phyloP scores from a whole-genome alignment of 257 asterid genomes.

The Dorcoceras hygrometricum region DNA sequence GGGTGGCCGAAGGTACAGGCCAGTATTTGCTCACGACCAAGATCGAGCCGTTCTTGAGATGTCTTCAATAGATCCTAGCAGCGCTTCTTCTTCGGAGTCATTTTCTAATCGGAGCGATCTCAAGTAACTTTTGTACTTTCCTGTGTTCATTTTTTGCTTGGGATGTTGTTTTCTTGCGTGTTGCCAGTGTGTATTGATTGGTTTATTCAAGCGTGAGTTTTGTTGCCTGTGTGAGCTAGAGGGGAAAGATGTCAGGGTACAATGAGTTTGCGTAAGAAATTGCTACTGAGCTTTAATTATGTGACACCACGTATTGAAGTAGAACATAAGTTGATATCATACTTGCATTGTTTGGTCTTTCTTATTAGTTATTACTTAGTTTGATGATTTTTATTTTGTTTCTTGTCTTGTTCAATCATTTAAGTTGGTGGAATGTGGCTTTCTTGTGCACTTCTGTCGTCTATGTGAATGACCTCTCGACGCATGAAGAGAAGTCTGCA shows the following conservation, averaged over 20 bases:
- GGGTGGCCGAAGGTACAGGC: constrained; percentile 64
- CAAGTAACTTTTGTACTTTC: constrained; percentile 35
- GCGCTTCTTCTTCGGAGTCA: constrained; percentile 44
- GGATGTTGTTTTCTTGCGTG: constrained; percentile 12
- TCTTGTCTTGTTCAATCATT: not conserved
- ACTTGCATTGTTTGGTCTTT: not conserved
- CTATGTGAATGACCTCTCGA: not conserved
- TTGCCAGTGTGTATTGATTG: constrained; percentile 3
- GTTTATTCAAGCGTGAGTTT: not conserved
- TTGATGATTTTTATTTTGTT: not conserved
- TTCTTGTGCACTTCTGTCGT: not conserved
- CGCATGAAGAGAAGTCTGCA: not conserved
- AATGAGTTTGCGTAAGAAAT: not conserved
- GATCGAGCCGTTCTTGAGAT: constrained; percentile 71
- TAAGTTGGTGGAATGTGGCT: not conserved
- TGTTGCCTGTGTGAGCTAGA: constrained; percentile 14
- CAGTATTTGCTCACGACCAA: constrained; percentile 63
- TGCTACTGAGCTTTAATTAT: not conserved
- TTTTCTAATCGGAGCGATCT: constrained; percentile 31
- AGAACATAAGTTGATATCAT: not conserved
- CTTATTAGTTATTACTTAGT: not conserved
- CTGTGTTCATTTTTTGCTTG: constrained; percentile 22
- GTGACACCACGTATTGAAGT: not conserved
- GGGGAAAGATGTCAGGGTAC: not conserved
- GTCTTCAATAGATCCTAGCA: constrained; percentile 54